Conservation (phyloP, 176 grass and related monocot species). For the Ensete glaucum region DNA sequence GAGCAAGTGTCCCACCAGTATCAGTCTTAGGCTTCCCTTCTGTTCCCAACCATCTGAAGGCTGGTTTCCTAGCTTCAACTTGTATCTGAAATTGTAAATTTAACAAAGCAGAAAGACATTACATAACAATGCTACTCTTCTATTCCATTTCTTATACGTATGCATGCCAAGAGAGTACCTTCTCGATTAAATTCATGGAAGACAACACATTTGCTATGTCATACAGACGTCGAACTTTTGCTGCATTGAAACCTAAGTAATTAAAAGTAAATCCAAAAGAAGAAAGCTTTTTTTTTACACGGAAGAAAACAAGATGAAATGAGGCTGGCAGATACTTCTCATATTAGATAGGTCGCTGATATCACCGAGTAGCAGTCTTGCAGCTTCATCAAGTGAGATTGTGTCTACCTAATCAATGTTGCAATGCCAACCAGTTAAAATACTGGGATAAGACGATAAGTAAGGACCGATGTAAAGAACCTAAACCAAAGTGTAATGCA, state of each 20-base stretch:
- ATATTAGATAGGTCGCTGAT: constrained; percentile 63
- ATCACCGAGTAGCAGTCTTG: constrained; percentile 67
- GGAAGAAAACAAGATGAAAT: not conserved
- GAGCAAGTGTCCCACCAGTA: constrained; percentile 27
- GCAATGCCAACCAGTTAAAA: not conserved
- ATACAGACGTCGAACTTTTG: constrained; percentile 81
- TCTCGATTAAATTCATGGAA: constrained; percentile 76
- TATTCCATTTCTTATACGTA: not conserved
- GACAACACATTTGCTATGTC: constrained; percentile 87
- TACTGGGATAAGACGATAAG: not conserved
- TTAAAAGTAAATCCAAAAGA: not conserved
- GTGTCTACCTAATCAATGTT: constrained; percentile 37
- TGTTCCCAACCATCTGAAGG: constrained; percentile 68
- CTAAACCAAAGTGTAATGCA: not conserved
- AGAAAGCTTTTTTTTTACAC: not conserved
- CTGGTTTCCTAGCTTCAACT: constrained; percentile 61
- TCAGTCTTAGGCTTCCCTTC: constrained; percentile 28
- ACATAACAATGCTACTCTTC: not conserved
- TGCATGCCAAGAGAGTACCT: constrained; percentile 27
- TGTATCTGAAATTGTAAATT: constrained; percentile 49
- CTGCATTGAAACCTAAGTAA: constrained; percentile 31
- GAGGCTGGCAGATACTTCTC: constrained; percentile 39
- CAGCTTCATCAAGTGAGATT: constrained; percentile 70
- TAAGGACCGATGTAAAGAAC: not conserved
- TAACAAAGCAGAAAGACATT: not conserved